phyloP scores from a whole-genome alignment of 495 filamentous ascomycete genomes.

The Neurospora tetrasperma region DNA sequence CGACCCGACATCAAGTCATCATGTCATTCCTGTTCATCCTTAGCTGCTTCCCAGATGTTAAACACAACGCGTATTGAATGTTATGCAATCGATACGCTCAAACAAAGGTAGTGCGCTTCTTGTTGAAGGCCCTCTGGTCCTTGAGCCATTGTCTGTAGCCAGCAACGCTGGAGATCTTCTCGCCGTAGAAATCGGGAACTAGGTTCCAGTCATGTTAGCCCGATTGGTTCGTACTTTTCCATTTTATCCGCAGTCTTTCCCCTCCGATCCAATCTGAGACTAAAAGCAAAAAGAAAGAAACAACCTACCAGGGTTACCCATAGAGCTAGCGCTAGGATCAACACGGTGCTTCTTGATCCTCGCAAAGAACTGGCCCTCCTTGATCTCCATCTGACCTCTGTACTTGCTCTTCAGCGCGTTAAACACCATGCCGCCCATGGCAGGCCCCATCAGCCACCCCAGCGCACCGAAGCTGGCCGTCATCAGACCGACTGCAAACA shows the following conservation, averaged over 20 bases:
- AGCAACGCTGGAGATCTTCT: slow-evolving; percentile 89
- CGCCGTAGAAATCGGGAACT: slow-evolving; percentile 66
- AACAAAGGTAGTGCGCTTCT: slow-evolving; percentile 62
- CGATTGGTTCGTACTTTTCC: neutral
- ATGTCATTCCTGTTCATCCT: neutral
- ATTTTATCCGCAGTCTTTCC: neutral
- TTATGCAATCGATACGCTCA: slow-evolving; percentile 5
- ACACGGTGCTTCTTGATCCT: slow-evolving; percentile 83
- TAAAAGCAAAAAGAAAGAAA: neutral
- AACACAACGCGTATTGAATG: neutral
- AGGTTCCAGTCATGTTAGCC: slow-evolving; percentile 3
- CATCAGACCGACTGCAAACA: slow-evolving; percentile 69
- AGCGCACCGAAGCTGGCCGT: slow-evolving; percentile 59
- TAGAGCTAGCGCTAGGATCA: slow-evolving; percentile 56
- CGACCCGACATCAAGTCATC: neutral
- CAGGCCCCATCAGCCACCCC: slow-evolving; percentile 81
- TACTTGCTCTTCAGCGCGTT: slow-evolving; percentile 54
- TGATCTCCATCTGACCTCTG: slow-evolving; percentile 59
- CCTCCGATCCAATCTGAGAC: neutral
- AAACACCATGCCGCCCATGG: slow-evolving; percentile 67
- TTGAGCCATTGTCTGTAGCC: slow-evolving; percentile 92
- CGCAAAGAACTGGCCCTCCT: slow-evolving; percentile 85
- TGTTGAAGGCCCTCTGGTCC: slow-evolving; percentile 94
- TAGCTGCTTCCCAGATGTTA: neutral
- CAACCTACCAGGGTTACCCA: slow-evolving; percentile 46